Base-by-base conservation (phyloP, 2,329 filamentous ascomycete species). In the Colletotrichum navitas region DNA sequence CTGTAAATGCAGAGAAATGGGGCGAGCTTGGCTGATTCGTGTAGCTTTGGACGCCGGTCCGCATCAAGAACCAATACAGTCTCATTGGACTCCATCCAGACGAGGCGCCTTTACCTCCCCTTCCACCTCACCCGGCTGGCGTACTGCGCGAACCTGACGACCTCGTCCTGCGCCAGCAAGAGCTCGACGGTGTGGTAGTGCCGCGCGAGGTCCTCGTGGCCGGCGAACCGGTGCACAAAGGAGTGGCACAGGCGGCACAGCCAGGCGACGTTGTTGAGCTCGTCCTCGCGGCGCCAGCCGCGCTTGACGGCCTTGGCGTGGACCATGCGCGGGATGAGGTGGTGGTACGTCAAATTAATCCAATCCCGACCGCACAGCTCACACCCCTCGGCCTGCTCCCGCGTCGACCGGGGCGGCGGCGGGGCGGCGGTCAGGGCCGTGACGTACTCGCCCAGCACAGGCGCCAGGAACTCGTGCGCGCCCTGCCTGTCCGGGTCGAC, bases 201-300 rank as follows among this genome's bases (percentile, higher is more conserved):
- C 75, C 87, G 85, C 18, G 94, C 94, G 75, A 97, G 82, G 76
- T 93, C 93, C 85, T 97, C 94, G 78, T 96, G 94, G 5, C 83
- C 85, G 43, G 89, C 91, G 77, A 94, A 88, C 49, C 89, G 84
- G 83, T 97, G 94, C 79, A 97, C 93, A 78, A 94, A 94, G 52
- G 87, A 89, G 83, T 97, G 94, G 77, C 94, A 97, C 2, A 93
- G 92, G 61, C 93, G 86, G 81, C 94, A 97, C 75, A 97, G 81
- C 94, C 94, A 97, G 16, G 94, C 94, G 26, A 96, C 94, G 78
- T 90, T 94, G 76, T 93, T 90, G 80, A 97, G 79, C 81, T 90
- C 88, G 79, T 93, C 92, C 73, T 90, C 89, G 4, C 87, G 87
- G 83, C 95, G 93, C 94, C 94, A 97, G 1, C 92, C 92, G 52